Base-by-base conservation (phyloP, 2,329 filamentous ascomycete species). In the Hymenotorrendiella dingleyae region DNA sequence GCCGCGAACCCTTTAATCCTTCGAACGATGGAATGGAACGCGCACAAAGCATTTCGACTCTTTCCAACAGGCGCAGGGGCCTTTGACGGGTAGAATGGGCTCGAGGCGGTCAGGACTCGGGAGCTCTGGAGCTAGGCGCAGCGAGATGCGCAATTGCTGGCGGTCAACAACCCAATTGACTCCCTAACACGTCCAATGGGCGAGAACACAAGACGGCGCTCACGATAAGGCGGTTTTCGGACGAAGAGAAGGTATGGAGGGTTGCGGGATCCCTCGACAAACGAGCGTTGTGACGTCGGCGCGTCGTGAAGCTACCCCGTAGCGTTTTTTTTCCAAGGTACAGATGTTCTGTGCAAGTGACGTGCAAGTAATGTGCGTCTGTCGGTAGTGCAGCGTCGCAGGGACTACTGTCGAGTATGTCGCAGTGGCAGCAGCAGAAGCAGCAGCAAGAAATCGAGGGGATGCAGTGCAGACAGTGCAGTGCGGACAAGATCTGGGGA, bases 1-100 rank as follows among this genome's bases (percentile, higher is more conserved):
- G 45, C 54, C 52, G 49, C 46, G 51, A 57, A 48, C 48, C 47
- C 49, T 55, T 55, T 43, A 50, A 54, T 50, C 54, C 55, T 56
- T 57, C 54, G 46, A 53, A 50, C 54, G 50, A 54, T 48, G 47
- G 26, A 53, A 40, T 50, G 38, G 49, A 54, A 48, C 34, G 46
- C 52, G 50, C 54, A 50, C 53, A 59, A 58, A 58, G 57, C 58
- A 61, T 61, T 55, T 59, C 56, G 57, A 54, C 54, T 54, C 45
- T 38, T 49, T 35, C 42, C 36, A 32, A 26, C 44, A 29, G 48
- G 49, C 50, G 50, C 52, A 53, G 53, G 44, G 47, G 52, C 49
- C 51, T 47, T 50, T 55, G 47, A 49, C 47, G 54, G 43, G 46
- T 48, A 40, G 36, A n/a, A n/a, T 34, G 22, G 36, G 43, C 42